Conservation (phyloP, 179 eudicot species). For the Heliamphora ciliata region DNA sequence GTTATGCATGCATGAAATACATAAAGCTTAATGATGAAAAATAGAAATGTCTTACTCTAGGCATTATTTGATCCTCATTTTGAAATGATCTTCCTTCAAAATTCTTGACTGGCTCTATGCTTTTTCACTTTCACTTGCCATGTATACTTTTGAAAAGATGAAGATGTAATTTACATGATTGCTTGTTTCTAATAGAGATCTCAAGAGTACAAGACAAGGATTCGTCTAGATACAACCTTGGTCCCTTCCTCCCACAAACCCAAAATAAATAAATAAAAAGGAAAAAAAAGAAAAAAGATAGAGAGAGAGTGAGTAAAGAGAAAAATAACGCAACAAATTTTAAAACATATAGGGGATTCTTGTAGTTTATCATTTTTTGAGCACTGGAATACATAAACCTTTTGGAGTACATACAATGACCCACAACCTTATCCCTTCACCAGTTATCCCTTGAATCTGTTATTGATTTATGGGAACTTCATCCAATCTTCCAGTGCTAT, state of each 20-base stretch:
- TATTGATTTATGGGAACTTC: not conserved
- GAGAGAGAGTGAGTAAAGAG: too few species aligned
- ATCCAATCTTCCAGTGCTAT: not conserved
- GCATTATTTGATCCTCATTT: slow-evolving; percentile 6
- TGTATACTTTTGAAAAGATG: not conserved
- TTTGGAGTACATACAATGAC: not conserved
- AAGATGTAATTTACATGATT: slow-evolving; percentile 1
- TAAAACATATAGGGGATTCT: not conserved
- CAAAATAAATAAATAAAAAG: not conserved
- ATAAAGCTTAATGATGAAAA: not conserved
- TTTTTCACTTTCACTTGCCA: not conserved
- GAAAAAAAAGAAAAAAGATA: too few species aligned
- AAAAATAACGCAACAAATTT: too few species aligned
- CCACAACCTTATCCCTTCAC: not conserved
- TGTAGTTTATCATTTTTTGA: not conserved
- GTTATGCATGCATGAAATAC: not conserved
- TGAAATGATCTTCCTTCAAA: not conserved
- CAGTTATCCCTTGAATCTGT: not conserved
- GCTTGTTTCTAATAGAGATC: slow-evolving; percentile 4
- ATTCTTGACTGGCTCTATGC: not conserved
- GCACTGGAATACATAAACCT: not conserved
- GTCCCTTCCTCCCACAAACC: not conserved
- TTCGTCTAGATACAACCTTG: not conserved
- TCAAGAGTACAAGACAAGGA: slow-evolving; percentile 2
- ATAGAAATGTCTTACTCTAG: not conserved